phyloP scores from a whole-genome alignment of 1,139 yeast genomes.

The Geotrichum histeridarum region DNA sequence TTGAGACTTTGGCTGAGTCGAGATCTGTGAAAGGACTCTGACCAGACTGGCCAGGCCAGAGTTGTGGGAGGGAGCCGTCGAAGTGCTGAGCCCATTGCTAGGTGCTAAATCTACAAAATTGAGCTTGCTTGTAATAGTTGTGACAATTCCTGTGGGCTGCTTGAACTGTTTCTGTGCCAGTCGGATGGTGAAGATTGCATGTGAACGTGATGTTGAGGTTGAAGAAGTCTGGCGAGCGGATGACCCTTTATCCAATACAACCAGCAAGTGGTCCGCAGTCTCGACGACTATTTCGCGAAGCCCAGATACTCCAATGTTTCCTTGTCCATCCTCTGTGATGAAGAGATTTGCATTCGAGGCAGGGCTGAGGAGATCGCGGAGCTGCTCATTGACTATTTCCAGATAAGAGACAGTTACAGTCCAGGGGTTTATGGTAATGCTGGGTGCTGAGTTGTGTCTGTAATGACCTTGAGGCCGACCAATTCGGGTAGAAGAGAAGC shows the following conservation, averaged over 20 bases:
- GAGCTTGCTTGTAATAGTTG: constrained; percentile 48
- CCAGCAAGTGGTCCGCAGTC: constrained; percentile 55
- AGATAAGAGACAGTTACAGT: constrained; percentile 62
- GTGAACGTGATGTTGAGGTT: constrained; percentile 50
- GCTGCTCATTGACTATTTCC: constrained; percentile 85
- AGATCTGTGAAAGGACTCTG: constrained; percentile 74
- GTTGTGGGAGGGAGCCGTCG: constrained; percentile 90
- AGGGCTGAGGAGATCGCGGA: constrained; percentile 57
- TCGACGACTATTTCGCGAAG: constrained; percentile 55
- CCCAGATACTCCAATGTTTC: constrained; percentile 74
- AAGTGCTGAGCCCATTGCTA: constrained; percentile 73
- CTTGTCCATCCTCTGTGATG: constrained; percentile 66
- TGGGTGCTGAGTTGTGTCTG: neutral
- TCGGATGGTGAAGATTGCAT: constrained; percentile 73
- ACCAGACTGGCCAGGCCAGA: constrained; percentile 83
- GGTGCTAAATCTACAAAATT: constrained; percentile 94
- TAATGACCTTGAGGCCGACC: neutral
- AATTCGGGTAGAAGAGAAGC: constrained; percentile 1
- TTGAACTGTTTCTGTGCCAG: constrained; percentile 39
- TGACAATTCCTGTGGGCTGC: constrained; percentile 25
- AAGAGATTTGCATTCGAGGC: constrained; percentile 47
- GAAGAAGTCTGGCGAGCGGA: constrained; percentile 74
- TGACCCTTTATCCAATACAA: constrained; percentile 64
- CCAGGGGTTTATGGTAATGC: constrained; percentile 18
- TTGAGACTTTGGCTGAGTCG: constrained; percentile 29